Percentiles rank a stretch among this genome's conserved stretches.
phyloP scores from a whole-genome alignment of 208 protist genomes.

The Angomonas ambiguus region DNA sequence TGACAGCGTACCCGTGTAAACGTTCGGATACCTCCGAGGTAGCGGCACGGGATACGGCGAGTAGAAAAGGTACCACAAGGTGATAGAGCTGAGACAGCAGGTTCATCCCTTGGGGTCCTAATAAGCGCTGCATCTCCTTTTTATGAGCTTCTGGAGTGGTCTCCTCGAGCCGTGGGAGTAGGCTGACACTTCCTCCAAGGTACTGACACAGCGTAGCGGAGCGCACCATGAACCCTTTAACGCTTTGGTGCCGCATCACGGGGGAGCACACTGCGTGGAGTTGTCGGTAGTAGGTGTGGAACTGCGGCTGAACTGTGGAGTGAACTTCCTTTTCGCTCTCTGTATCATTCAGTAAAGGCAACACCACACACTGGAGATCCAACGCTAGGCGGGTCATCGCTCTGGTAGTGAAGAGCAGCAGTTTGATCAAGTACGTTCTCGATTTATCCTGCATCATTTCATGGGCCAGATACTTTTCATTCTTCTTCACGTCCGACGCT shows the following conservation, averaged over 20 bases:
- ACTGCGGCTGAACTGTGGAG: slow-evolving; percentile 17
- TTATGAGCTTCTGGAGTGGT: slow-evolving; percentile 11
- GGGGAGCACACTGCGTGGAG: slow-evolving; percentile 42
- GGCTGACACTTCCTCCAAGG: slow-evolving; percentile 60
- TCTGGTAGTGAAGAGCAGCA: slow-evolving; percentile 61
- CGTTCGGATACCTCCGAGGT: slow-evolving; percentile 37
- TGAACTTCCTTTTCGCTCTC: slow-evolving; percentile 3
- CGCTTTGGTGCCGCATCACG: slow-evolving; percentile 44
- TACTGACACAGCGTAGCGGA: slow-evolving; percentile 79
- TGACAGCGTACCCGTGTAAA: slow-evolving; percentile 49
- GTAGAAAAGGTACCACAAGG: slow-evolving; percentile 9
- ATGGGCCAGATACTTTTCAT: slow-evolving; percentile 76
- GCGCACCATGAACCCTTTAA: slow-evolving; percentile 83
- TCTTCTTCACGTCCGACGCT: slow-evolving; percentile 59
- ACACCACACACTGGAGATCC: neutral
- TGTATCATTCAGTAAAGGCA: neutral
- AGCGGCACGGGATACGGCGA: neutral
- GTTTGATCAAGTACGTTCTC: slow-evolving; percentile 59
- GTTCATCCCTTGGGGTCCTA: neutral
- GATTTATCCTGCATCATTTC: slow-evolving; percentile 58
- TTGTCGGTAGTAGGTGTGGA: slow-evolving; percentile 46
- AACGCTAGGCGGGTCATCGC: slow-evolving; percentile 33
- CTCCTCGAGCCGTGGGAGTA: slow-evolving; percentile 36
- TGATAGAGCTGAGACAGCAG: slow-evolving; percentile 43
- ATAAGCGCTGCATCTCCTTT: neutral